These are phyloP conservation scores for Alloascoidea africana DNA, from an alignment of 805 yeast species.

Conservation along the genomic window DNA sequence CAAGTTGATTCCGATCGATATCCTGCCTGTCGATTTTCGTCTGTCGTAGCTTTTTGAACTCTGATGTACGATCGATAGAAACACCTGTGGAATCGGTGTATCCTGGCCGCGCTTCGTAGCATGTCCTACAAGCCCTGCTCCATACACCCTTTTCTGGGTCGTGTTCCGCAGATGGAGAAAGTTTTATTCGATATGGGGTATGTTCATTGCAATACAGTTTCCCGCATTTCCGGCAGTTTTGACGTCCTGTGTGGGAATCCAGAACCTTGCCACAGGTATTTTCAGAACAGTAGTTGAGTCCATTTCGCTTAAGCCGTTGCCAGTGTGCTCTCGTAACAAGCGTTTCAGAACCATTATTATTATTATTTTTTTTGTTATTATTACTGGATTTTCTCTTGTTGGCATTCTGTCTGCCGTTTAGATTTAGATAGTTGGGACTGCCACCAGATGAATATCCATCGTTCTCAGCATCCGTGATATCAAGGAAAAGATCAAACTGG, in stretches of 20 bases:
- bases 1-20: slow-evolving; percentile 40
- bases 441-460: slow-evolving; percentile 5
- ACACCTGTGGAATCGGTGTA: slow-evolving; percentile 28
- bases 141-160: slow-evolving; percentile 40
- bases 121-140: slow-evolving; percentile 52
- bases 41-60: slow-evolving; percentile 27
- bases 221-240: slow-evolving; percentile 73
- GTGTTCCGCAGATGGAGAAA: slow-evolving; percentile 31
- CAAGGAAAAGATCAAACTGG: slow-evolving; percentile 36
- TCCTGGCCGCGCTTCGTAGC: slow-evolving; percentile 43
- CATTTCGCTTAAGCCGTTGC: slow-evolving; percentile 30
- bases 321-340: slow-evolving; percentile 37
- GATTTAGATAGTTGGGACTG: slow-evolving; percentile 8
- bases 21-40: slow-evolving; percentile 29
- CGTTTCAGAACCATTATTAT: too few relatives aligned
- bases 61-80: slow-evolving; percentile 26
- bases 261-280: slow-evolving; percentile 26
- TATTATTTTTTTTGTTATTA: too few relatives aligned
- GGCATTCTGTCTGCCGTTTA: slow-evolving; percentile 6
- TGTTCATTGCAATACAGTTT: slow-evolving; percentile 51
- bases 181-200: slow-evolving; percentile 34
- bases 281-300: slow-evolving; percentile 24
- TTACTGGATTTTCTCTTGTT: too few relatives aligned
- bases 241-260: slow-evolving; percentile 36
- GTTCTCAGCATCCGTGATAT: slow-evolving; percentile 15